Evolutionary conservation across 768 basidiomycete genomes (phyloP).

Genomic region (Piloderma croceum): DNA sequence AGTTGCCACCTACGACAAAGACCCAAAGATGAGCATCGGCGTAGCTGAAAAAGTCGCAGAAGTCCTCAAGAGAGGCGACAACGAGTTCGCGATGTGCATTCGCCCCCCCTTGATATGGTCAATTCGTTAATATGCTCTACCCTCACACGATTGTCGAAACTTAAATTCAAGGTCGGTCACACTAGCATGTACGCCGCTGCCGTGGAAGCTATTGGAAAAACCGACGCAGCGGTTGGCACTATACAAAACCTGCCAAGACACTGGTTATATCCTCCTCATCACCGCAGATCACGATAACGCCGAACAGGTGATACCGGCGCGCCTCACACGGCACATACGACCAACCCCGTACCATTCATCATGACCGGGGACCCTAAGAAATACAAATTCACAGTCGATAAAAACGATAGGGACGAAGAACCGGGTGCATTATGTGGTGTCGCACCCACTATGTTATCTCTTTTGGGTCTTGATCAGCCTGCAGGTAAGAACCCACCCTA

Average conservation of each 20-base stretch:
- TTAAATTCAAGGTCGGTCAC: too few relatives aligned
- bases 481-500: too few relatives aligned
- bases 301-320: constrained; percentile 89
- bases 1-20: constrained; percentile 89
- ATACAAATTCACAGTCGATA: constrained; percentile 48
- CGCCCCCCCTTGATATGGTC: constrained; percentile 96
- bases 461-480: constrained; percentile 41
- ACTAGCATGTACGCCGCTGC: constrained; percentile 91
- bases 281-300: constrained; percentile 96
- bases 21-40: constrained; percentile 83
- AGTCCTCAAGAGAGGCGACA: constrained; percentile 58
- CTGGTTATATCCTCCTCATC: constrained; percentile 81
- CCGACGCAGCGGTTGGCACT: constrained; percentile 87
- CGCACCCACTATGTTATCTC: constrained; percentile 79
- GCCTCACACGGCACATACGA: constrained; percentile 90
- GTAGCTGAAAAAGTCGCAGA: constrained; percentile 94
- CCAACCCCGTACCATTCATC: constrained; percentile 88
- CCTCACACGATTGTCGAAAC: too few relatives aligned
- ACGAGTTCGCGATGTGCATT: constrained; percentile 98
- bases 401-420: constrained; percentile 42
- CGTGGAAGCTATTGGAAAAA: constrained; percentile 80
- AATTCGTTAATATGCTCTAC: too few relatives aligned
- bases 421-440: constrained; percentile 88
- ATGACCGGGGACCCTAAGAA: constrained; percentile 62
- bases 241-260: constrained; percentile 76